Percentiles rank a stretch among this genome's conserved stretches.
phyloP scores from a whole-genome alignment of 2,329 filamentous ascomycete species.

The Aspergillus calidoustus region DNA sequence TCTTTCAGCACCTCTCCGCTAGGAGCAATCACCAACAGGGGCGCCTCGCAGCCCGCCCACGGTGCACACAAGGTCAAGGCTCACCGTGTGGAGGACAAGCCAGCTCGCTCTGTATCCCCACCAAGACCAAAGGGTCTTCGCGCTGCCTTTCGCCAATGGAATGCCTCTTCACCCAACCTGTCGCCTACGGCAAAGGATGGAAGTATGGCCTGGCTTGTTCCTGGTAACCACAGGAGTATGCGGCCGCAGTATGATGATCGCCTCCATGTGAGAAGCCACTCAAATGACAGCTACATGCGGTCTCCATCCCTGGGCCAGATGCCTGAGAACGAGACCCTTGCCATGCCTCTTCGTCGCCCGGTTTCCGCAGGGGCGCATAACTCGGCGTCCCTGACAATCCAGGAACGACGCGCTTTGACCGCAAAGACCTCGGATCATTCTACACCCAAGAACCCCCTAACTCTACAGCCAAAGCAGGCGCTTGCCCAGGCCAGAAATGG shows the following conservation, averaged over 20 bases:
- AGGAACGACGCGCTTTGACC: conserved; percentile 43
- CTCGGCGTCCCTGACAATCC: conserved; percentile 35
- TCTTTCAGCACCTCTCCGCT: conserved; percentile 35
- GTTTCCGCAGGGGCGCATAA: conserved; percentile 16
- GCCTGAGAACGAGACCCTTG: neutral
- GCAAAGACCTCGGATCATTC: conserved; percentile 31
- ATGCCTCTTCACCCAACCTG: conserved; percentile 30
- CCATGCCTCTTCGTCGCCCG: conserved; percentile 24
- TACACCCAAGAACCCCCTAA: conserved; percentile 34
- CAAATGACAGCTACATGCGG: conserved; percentile 9
- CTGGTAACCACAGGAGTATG: neutral
- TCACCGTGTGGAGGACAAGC: conserved; percentile 29
- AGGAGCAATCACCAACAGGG: conserved; percentile 32
- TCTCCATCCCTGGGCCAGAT: conserved; percentile 6
- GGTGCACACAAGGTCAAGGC: conserved; percentile 24
- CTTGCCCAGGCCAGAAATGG: conserved; percentile 10
- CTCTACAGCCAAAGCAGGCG: conserved; percentile 31
- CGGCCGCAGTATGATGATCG: conserved; percentile 12
- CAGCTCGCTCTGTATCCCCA: conserved; percentile 44
- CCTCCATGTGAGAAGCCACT: conserved; percentile 13
- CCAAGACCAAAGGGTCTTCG: conserved; percentile 42
- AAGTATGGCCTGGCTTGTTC: neutral
- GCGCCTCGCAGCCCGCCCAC: conserved; percentile 43
- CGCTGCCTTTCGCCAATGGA: conserved; percentile 43
- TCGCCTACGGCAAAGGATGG: conserved; percentile 14